These are phyloP conservation scores for Magnolia sinica DNA, from an alignment of 164 flowering plant genomes.

Conservation along the genomic window DNA sequence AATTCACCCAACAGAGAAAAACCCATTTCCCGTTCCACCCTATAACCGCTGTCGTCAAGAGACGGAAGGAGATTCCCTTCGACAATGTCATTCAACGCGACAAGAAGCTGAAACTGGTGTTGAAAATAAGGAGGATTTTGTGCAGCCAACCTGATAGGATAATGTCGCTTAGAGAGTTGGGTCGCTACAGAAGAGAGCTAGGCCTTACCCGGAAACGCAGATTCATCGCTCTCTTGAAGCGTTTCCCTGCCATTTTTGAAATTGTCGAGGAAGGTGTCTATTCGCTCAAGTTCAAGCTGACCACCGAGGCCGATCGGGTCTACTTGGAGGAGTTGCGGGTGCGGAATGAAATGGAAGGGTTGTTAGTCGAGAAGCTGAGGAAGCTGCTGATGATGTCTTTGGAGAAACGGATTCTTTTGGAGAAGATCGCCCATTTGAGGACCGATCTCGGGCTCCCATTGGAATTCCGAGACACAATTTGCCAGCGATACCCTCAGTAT, in stretches of 20 bases:
- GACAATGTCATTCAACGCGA: conserved; percentile 89
- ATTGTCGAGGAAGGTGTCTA: conserved; percentile 89
- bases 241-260: conserved; percentile 81
- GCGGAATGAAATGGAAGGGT: conserved; percentile 76
- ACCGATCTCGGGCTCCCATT: conserved; percentile 80
- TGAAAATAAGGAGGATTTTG: conserved; percentile 77
- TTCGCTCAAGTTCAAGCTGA: conserved; percentile 57
- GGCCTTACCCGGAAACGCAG: conserved; percentile 62
- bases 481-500: conserved; percentile 81
- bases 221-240: conserved; percentile 70
- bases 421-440: conserved; percentile 80
- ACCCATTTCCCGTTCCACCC: conserved; percentile 35
- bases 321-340: conserved; percentile 79
- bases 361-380: conserved; percentile 67
- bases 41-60: conserved; percentile 72
- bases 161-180: conserved; percentile 72
- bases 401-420: conserved; percentile 75
- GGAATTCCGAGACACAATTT: conserved; percentile 76
- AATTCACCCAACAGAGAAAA: conserved; percentile 23
- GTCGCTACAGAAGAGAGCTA: conserved; percentile 61
- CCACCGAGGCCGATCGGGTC: conserved; percentile 80
- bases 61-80: conserved; percentile 83
- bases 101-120: conserved; percentile 82
- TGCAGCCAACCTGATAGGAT: conserved; percentile 69
- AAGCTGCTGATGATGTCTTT: conserved; percentile 93